Conservation (phyloP, 129 eudicot species). For the Heracleum sosnowskyi region DNA sequence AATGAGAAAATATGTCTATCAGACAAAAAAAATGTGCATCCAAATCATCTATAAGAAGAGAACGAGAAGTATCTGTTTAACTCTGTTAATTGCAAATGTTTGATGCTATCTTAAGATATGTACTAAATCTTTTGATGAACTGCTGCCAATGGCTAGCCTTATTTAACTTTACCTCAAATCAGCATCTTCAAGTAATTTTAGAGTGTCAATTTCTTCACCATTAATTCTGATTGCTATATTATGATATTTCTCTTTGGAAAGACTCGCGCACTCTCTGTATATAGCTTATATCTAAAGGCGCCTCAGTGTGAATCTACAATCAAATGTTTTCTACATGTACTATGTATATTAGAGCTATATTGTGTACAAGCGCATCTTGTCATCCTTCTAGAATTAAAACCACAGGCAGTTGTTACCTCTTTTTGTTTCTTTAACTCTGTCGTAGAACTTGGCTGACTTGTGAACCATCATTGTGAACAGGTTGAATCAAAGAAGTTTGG, state of each 20-base stretch:
- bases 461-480: neutral
- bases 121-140: neutral
- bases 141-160: neutral
- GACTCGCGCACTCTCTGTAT: neutral
- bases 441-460: neutral
- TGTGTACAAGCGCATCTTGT: neutral
- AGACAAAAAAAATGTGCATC: neutral
- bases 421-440: neutral
- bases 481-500: conserved; percentile 13
- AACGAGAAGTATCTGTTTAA: neutral
- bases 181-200: too few relatives aligned
- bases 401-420: too few relatives aligned
- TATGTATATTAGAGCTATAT: neutral
- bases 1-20: neutral
- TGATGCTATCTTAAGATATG: neutral
- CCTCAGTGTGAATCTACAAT: neutral
- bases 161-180: too few relatives aligned
- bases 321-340: neutral
- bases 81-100: neutral
- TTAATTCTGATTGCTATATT: neutral
- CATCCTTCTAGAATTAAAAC: neutral
- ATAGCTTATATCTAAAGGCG: neutral
- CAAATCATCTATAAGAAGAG: neutral
- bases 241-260: neutral
- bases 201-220: neutral